These are phyloP conservation scores for Carallia brachiata DNA, from an alignment of 345 rosid genomes.

Conservation along the genomic window DNA sequence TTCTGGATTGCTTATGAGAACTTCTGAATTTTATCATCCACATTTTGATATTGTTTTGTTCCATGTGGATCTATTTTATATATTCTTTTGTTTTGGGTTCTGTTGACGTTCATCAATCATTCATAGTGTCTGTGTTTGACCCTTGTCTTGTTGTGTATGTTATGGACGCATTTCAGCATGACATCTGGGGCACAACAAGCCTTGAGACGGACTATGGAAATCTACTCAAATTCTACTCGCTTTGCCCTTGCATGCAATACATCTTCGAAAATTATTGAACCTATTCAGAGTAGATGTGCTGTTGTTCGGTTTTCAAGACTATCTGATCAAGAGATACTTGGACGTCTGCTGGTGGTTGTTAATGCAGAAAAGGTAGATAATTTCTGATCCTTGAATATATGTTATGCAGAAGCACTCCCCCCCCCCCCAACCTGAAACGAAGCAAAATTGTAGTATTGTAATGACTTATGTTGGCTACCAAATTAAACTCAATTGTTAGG, in stretches of 20 bases:
- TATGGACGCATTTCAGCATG: conserved; percentile 50
- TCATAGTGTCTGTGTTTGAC: background rate
- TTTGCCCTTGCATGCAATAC: conserved; percentile 97
- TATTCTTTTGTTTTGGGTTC: background rate
- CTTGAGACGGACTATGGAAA: conserved; percentile 93
- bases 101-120: background rate
- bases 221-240: conserved; percentile 86
- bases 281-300: conserved; percentile 99
- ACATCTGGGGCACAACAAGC: conserved; percentile 99
- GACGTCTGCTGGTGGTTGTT: conserved; percentile 88
- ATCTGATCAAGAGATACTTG: conserved; percentile 87
- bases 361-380: conserved; percentile 69
- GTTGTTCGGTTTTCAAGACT: conserved; percentile 89
- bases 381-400: conserved; percentile 2
- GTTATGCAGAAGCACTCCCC: background rate
- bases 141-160: background rate
- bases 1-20: background rate
- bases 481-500: background rate
- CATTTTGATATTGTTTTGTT: background rate
- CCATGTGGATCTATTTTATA: background rate
- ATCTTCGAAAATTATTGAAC: conserved; percentile 86
- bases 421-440: background rate
- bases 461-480: background rate
- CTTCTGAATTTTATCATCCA: background rate
- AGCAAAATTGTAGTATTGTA: background rate